Conservation (phyloP, 1,139 yeast species). For the Candida tunisiensis region DNA sequence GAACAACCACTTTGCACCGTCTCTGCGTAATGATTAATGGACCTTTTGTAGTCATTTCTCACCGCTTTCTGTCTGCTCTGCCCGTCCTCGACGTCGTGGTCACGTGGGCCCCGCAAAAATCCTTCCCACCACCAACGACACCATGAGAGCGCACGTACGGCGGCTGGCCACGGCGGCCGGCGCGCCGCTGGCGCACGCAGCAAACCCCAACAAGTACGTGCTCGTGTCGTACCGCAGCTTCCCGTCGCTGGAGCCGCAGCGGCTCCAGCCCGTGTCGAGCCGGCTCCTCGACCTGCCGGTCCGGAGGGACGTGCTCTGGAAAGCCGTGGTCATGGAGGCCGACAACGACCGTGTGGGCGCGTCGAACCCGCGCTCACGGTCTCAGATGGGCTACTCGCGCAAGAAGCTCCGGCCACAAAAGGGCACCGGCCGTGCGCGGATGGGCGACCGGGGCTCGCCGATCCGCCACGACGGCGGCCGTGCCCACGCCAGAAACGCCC, state of each 20-base stretch:
- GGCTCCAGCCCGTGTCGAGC: constrained; percentile 60
- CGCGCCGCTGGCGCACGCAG: too few relatives aligned
- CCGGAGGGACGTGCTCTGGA: constrained; percentile 87
- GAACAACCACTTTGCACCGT: too few relatives aligned
- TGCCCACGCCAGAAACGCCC: constrained; percentile 71
- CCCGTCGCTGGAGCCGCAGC: constrained; percentile 77
- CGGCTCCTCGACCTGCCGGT: constrained; percentile 52
- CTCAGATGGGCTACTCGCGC: constrained; percentile 76
- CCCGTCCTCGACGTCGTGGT: too few relatives aligned
- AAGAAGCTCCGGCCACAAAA: constrained; percentile 76
- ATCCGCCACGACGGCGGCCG: constrained; percentile 78
- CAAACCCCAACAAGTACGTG: constrained; percentile 53
- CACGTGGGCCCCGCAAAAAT: constrained; percentile 1
- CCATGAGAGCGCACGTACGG: too few relatives aligned
- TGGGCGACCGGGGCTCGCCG: constrained; percentile 93
- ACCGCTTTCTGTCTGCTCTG: too few relatives aligned
- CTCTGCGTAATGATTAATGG: too few relatives aligned
- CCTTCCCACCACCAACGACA: too few relatives aligned
- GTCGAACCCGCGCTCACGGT: constrained; percentile 69
- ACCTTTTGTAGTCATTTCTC: too few relatives aligned
- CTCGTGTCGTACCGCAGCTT: constrained; percentile 69
- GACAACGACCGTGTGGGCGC: constrained; percentile 85
- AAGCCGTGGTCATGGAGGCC: constrained; percentile 84
- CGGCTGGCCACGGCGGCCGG: too few relatives aligned
- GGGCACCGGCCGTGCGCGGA: constrained; percentile 91